Base-by-base conservation (phyloP, 2,329 filamentous ascomycete genomes). In the Septoria linicola region DNA sequence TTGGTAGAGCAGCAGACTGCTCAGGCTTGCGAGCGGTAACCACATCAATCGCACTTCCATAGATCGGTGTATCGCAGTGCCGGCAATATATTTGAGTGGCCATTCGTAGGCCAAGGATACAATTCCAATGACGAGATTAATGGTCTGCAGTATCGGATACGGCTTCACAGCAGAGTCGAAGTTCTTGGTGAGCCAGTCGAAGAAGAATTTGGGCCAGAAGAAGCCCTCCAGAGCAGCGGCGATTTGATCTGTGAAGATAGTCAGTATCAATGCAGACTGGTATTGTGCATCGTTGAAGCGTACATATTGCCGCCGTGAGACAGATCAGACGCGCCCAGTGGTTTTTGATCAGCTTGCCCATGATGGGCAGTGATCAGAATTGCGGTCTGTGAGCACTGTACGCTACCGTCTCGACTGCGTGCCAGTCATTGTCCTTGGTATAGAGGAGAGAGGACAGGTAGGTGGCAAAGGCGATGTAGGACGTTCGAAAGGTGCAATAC, bases 311-410 rank as follows among this genome's bases (percentile, higher is more conserved):
- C 31, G 93, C 89, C 21, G 88, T 89, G 69, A 99, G 77, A 72
- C 95, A 81, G 68, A 99, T 93, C 66, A 99, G 84, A 55, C 93
- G 87, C 63, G 90, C 93, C 89, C 89, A 96, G 78, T 99, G 93
- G 77, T 97, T 97, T 81, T 99, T 99, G 77, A 99, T 97, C 69
- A 99, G 84, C 74, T 87, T 93, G 72, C 93, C 93, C 93, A 99
- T 99, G 60, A 59, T 73, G 57, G 35, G 41, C 51, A 41, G 30
- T 43, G 44, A 8, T 27, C 36, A 30, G 50, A 34, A 25, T 39
- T 35, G 39, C 36, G 32, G 42, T 53, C 51, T 54, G 40, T 27
- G 21, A 41, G 51, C 50, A 39, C 46, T 53, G 36, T 41, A 32
- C 42, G 50, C 53, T 55, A 53, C 41, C 53, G 53, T 44, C 36